A percentile compares a stretch with the other conserved stretches of the same genome.
Conservation (phyloP, 2,329 filamentous ascomycete species). For the Alternaria sp. region DNA sequence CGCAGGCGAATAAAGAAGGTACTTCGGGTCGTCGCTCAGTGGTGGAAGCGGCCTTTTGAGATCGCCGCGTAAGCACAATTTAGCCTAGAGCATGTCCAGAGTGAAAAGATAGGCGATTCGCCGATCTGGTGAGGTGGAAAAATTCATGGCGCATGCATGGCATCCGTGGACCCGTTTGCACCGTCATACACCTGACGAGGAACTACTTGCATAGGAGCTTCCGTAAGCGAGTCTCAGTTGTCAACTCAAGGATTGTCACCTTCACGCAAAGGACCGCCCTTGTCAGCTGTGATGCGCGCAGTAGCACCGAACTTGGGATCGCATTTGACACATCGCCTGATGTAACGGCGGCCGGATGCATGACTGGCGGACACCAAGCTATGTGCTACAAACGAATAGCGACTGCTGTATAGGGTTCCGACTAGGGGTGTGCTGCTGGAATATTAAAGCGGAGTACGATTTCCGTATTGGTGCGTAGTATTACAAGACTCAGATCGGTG, state of each 20-base stretch:
- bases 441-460: conserved; percentile 31
- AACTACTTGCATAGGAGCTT: conserved; percentile 16
- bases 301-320: conserved; percentile 21
- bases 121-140: conserved; percentile 24
- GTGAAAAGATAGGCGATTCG: conserved; percentile 22
- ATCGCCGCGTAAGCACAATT: conserved; percentile 27
- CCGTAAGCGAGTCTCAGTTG: conserved; percentile 8
- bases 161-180: conserved; percentile 19
- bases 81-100: conserved; percentile 25
- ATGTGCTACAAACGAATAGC: conserved; percentile 26
- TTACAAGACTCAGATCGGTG: conserved; percentile 33
- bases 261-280: conserved; percentile 9
- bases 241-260: conserved; percentile 2
- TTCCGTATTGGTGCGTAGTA: conserved; percentile 28
- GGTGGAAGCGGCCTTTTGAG: conserved; percentile 17
- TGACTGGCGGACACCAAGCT: conserved; percentile 20
- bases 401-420: conserved; percentile 23
- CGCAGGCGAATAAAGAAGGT: conserved; percentile 24
- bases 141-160: conserved; percentile 22
- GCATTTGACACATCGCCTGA: conserved; percentile 27
- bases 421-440: conserved; percentile 21
- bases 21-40: conserved; percentile 20
- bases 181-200: conserved; percentile 27
- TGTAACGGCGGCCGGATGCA: conserved; percentile 26
- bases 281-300: conserved; percentile 20